A percentile compares a stretch with the other conserved stretches of the same genome.
These are phyloP conservation scores for Echinochloa phyllopogon DNA, from an alignment of 176 grass and related monocot genomes.

Conservation along the genomic window DNA sequence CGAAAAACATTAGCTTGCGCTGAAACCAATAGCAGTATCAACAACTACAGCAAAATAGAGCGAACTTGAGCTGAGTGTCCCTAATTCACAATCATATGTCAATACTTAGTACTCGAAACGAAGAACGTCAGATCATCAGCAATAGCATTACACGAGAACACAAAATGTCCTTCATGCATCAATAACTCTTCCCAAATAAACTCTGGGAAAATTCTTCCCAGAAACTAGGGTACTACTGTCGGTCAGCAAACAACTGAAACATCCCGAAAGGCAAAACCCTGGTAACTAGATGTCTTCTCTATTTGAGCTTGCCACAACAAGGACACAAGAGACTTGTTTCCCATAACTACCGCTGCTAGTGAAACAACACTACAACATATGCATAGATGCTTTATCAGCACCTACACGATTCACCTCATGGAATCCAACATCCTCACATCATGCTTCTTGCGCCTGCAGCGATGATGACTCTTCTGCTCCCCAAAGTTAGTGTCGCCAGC, in stretches of 20 bases:
- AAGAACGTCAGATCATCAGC: background rate
- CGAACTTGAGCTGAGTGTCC: background rate
- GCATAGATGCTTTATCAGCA: background rate
- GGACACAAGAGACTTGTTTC: background rate
- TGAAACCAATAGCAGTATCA: background rate
- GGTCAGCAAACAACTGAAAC: background rate
- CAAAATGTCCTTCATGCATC: background rate
- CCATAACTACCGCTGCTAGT: background rate
- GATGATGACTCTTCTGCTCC: conserved; percentile 78
- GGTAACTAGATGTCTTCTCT: background rate
- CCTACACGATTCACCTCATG: conserved; percentile 37
- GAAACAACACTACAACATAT: background rate
- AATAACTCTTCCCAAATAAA: background rate
- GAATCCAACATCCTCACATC: conserved; percentile 67
- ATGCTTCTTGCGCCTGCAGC: conserved; percentile 70
- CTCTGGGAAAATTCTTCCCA: background rate
- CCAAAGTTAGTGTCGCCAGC: conserved; percentile 61
- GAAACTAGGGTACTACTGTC: background rate
- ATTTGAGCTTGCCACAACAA: background rate
- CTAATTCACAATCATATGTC: background rate
- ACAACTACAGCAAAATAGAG: background rate
- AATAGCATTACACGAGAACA: background rate
- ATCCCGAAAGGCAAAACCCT: background rate
- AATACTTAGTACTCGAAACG: background rate
- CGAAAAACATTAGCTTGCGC: background rate